Evolutionary conservation across 305 asterid genomes (phyloP).

Genomic region (Salvia sclarea): DNA sequence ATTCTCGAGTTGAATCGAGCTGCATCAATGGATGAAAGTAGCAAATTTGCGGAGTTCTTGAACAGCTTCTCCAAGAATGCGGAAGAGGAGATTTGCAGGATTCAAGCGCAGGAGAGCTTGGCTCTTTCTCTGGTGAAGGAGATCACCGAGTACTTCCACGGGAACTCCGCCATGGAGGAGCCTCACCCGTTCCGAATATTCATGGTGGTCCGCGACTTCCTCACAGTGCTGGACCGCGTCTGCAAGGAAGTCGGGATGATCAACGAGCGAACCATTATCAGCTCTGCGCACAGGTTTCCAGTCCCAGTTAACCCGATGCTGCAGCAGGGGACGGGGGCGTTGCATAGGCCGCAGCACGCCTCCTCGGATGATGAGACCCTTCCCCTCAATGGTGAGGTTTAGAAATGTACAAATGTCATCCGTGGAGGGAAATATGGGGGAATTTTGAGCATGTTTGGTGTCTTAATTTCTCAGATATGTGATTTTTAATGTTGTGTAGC

Average conservation of each 20-base stretch:
- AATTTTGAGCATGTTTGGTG: slow-evolving; percentile 28
- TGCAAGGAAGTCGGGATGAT: slow-evolving; percentile 93
- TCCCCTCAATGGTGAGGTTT: slow-evolving; percentile 27
- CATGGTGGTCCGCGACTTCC: slow-evolving; percentile 87
- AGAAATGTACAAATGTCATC: slow-evolving; percentile 39
- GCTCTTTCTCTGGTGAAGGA: slow-evolving; percentile 79
- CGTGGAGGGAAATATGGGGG: slow-evolving; percentile 14
- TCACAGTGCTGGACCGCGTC: slow-evolving; percentile 68
- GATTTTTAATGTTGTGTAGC: slow-evolving; percentile 43
- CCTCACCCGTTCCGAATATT: slow-evolving; percentile 92
- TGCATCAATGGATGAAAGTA: slow-evolving; percentile 28
- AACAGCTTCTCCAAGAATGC: slow-evolving; percentile 54
- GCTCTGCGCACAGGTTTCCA: slow-evolving; percentile 73
- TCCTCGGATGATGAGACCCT: slow-evolving; percentile 56
- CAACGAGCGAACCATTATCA: slow-evolving; percentile 70
- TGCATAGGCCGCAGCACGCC: slow-evolving; percentile 37
- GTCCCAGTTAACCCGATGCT: slow-evolving; percentile 83
- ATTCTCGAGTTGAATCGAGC: slow-evolving; percentile 42
- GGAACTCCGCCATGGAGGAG: slow-evolving; percentile 88
- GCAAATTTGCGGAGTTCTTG: slow-evolving; percentile 54
- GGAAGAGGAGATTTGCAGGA: slow-evolving; percentile 72
- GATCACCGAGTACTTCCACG: slow-evolving; percentile 91
- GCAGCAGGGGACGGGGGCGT: slow-evolving; percentile 44
- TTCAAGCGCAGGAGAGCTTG: slow-evolving; percentile 82
- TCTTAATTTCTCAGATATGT: slow-evolving; percentile 31